Evolutionary conservation across 2,329 filamentous ascomycete species (phyloP).

Genomic region (Kalmusia sp.): DNA sequence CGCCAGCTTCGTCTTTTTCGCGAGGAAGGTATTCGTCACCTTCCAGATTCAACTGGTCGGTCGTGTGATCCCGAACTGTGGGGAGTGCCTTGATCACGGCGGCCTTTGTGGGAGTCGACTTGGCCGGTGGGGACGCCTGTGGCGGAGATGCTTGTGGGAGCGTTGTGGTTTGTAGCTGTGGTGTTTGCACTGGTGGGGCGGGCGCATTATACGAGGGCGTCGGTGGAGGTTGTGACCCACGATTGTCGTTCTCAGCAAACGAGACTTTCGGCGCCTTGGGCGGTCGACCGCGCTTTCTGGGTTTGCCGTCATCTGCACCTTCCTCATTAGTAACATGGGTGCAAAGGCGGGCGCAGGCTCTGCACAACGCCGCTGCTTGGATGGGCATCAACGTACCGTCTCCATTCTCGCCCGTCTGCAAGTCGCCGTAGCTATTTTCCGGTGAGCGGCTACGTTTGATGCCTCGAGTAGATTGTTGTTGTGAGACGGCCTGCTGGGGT

Average conservation of each 20-base stretch:
- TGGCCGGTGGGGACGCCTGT: constrained; percentile 73
- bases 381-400: constrained; percentile 33
- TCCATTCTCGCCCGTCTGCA: constrained; percentile 37
- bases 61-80: constrained; percentile 95
- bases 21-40: constrained; percentile 95
- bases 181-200: constrained; percentile 60
- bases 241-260: constrained; percentile 61
- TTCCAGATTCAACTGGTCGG: constrained; percentile 86
- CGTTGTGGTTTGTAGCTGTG: constrained; percentile 59
- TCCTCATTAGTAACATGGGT: constrained; percentile 19
- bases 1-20: constrained; percentile 90
- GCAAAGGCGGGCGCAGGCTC: constrained; percentile 6
- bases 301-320: constrained; percentile 40
- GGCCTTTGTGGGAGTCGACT: constrained; percentile 80
- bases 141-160: constrained; percentile 61
- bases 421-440: constrained; percentile 45
- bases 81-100: constrained; percentile 88
- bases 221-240: constrained; percentile 57
- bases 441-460: constrained; percentile 52
- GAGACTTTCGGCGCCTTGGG: constrained; percentile 65
- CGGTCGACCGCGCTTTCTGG: constrained; percentile 59
- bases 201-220: constrained; percentile 59
- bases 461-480: constrained; percentile 46
- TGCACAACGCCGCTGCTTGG: constrained; percentile 10
- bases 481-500: constrained; percentile 38